Conservation (phyloP, 345 rosid species). For the Pelargonium nanum region DNA sequence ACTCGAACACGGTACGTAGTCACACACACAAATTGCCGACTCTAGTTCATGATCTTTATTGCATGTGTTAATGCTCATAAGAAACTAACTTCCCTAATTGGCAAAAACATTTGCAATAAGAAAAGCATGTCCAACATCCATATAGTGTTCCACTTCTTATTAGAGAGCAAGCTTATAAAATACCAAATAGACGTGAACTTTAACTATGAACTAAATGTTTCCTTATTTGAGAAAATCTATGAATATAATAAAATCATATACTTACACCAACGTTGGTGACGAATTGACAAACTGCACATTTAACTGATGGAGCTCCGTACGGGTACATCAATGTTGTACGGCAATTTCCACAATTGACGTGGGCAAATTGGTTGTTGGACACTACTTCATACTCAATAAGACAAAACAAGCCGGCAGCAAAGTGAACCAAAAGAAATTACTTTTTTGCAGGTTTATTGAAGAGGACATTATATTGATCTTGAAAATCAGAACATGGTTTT, state of each 20-base stretch:
- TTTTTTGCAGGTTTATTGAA: not conserved
- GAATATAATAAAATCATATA: slow-evolving; percentile 6
- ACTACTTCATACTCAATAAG: slow-evolving; percentile 22
- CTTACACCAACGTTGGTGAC: slow-evolving; percentile 76
- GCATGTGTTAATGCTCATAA: no score
- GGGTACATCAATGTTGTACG: slow-evolving; percentile 80
- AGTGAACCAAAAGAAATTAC: not conserved
- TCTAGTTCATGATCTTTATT: no score
- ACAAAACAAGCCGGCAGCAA: not conserved
- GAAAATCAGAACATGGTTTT: not conserved
- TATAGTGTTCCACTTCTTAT: no score
- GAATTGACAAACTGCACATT: slow-evolving; percentile 89
- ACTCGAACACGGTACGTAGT: no score
- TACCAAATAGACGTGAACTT: not conserved
- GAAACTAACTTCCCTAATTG: no score
- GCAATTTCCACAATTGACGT: slow-evolving; percentile 74
- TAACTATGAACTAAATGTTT: no score
- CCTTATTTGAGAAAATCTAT: not conserved
- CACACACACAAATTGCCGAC: not conserved
- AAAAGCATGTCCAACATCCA: not conserved
- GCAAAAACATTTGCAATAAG: no score
- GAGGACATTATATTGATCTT: not conserved
- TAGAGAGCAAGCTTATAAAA: not conserved
- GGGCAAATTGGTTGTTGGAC: slow-evolving; percentile 59
- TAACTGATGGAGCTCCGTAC: slow-evolving; percentile 85